A percentile compares a stretch with the other conserved stretches of the same genome.
These are phyloP conservation scores for Ascomycota sp. DNA, from an alignment of 2,329 filamentous ascomycete species.

Conservation along the genomic window DNA sequence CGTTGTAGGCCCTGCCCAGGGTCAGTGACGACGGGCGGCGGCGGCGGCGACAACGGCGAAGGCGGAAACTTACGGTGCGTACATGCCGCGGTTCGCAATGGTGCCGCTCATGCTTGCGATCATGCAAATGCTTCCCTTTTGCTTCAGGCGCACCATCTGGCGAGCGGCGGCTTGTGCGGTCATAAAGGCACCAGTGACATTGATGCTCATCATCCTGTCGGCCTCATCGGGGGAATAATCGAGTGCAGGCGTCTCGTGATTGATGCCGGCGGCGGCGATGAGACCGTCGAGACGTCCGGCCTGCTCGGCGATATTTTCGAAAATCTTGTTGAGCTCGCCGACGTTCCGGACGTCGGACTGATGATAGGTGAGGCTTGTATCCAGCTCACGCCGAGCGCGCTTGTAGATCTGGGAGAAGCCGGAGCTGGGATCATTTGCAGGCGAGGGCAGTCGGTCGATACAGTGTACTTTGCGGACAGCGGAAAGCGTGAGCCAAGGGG, in stretches of 20 bases:
- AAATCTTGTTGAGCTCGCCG: slow-evolving; percentile 38
- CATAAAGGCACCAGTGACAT: slow-evolving; percentile 68
- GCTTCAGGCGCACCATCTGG: slow-evolving; percentile 40
- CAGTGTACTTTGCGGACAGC: slow-evolving; percentile 32
- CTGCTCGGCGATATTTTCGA: slow-evolving; percentile 44
- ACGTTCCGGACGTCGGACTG: slow-evolving; percentile 62
- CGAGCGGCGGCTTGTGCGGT: slow-evolving; percentile 74
- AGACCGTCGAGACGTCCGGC: slow-evolving; percentile 60
- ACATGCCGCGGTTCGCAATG: slow-evolving; percentile 38
- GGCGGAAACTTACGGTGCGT: slow-evolving; percentile 28
- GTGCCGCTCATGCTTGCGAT: slow-evolving; percentile 50
- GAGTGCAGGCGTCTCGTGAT: slow-evolving; percentile 63
- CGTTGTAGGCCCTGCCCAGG: slow-evolving; percentile 40
- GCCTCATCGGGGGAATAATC: slow-evolving; percentile 58
- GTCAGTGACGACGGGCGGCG: neutral
- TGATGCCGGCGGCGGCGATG: slow-evolving; percentile 46
- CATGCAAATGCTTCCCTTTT: slow-evolving; percentile 38
- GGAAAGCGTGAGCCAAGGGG: neutral
- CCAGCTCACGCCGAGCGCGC: slow-evolving; percentile 40
- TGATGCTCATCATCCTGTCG: slow-evolving; percentile 61
- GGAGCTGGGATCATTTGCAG: slow-evolving; percentile 18
- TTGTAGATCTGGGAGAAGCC: slow-evolving; percentile 43
- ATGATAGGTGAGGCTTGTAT: slow-evolving; percentile 48
- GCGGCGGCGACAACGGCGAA: neutral
- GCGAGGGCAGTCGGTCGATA: slow-evolving; percentile 37